These are phyloP conservation scores for Chionographis japonica DNA, from an alignment of 106 monocot genomes.

Conservation along the genomic window DNA sequence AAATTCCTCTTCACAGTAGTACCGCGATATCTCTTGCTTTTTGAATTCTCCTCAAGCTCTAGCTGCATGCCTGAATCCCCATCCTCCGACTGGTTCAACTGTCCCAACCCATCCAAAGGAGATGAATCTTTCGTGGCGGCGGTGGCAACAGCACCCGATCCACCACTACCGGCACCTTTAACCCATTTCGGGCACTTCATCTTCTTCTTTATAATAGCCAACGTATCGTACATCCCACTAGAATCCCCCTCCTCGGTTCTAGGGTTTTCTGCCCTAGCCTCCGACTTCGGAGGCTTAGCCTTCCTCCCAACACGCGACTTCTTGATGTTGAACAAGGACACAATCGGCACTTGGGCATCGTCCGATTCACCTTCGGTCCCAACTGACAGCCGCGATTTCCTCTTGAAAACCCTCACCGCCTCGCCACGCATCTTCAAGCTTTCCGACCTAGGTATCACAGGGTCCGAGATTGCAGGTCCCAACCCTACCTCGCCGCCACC, in stretches of 20 bases:
- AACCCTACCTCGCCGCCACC: conserved; percentile 18
- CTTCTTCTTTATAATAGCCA: conserved; percentile 71
- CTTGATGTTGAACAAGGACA: conserved; percentile 50
- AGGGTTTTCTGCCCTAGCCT: conserved; percentile 26
- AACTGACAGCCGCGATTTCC: conserved; percentile 10
- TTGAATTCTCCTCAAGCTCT: conserved; percentile 7
- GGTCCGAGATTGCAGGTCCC: not conserved
- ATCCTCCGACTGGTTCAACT: conserved; percentile 3
- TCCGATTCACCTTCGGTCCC: conserved; percentile 30
- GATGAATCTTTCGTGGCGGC: not conserved
- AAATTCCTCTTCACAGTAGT: conserved; percentile 8
- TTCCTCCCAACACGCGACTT: conserved; percentile 31
- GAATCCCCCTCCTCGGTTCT: conserved; percentile 14
- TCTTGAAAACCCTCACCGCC: conserved; percentile 13
- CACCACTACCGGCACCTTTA: conserved; percentile 8
- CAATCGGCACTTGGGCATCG: conserved; percentile 51
- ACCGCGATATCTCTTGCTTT: conserved; percentile 13
- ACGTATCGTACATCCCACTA: conserved; percentile 60
- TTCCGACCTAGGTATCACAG: not conserved
- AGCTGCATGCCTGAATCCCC: conserved; percentile 4
- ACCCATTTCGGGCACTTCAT: conserved; percentile 52
- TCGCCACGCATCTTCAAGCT: conserved; percentile 20
- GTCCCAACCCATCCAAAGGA: not conserved
- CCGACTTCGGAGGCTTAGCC: conserved; percentile 2
- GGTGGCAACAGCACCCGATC: conserved; percentile 4